These are phyloP conservation scores for Eutypella sp. DNA, from an alignment of 2,329 filamentous ascomycete genomes.

Conservation along the genomic window DNA sequence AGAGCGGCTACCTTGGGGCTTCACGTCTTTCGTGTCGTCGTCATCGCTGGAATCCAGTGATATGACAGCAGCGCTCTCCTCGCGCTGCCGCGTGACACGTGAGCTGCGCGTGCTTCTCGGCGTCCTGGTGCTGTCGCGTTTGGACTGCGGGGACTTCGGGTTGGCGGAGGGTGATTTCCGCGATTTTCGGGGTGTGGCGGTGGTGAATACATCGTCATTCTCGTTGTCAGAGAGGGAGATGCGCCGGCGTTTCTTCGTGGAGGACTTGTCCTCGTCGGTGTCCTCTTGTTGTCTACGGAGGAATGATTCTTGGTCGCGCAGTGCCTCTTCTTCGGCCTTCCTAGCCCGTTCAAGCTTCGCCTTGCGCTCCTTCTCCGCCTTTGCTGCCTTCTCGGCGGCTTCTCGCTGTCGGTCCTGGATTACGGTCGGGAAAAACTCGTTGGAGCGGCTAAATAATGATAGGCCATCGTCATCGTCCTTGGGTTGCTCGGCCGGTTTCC, in stretches of 20 bases:
- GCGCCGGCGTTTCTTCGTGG: conserved; percentile 19
- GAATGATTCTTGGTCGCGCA: not conserved
- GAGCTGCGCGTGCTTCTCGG: conserved; percentile 2
- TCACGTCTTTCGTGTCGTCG: conserved; percentile 7
- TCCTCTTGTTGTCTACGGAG: conserved; percentile 6
- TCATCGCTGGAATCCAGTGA: conserved; percentile 25
- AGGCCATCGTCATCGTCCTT: conserved; percentile 34
- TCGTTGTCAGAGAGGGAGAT: conserved; percentile 10
- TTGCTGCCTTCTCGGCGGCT: conserved; percentile 19
- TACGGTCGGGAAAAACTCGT: conserved; percentile 43
- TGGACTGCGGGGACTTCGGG: conserved; percentile 8
- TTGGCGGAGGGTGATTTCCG: conserved; percentile 9
- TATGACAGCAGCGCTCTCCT: conserved; percentile 9
- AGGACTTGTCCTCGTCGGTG: conserved; percentile 5
- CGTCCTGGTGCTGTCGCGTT: conserved; percentile 5
- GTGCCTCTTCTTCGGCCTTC: conserved; percentile 4
- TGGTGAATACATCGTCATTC: conserved; percentile 11
- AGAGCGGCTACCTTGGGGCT: conserved; percentile 1
- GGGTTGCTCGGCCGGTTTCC: conserved; percentile 24
- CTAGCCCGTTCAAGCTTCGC: conserved; percentile 12
- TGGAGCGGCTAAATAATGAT: conserved; percentile 45
- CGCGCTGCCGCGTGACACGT: not conserved
- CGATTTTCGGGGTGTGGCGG: conserved; percentile 10
- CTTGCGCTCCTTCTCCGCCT: conserved; percentile 19
- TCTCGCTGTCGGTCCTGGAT: conserved; percentile 34